phyloP scores from a whole-genome alignment of 129 eudicot genomes.

The Calendula officinalis region DNA sequence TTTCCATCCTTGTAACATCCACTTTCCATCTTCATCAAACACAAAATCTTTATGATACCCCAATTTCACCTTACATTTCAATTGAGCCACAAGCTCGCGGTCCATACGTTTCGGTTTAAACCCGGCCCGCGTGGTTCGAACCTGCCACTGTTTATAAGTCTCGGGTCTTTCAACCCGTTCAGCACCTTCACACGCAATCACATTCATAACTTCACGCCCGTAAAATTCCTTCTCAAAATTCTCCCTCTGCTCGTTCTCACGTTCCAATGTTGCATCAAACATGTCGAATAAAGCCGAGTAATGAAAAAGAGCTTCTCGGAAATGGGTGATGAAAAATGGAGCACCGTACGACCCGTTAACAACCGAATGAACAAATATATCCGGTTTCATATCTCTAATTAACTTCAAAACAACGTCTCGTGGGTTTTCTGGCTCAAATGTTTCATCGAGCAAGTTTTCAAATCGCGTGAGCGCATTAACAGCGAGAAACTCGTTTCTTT shows the following conservation, averaged over 20 bases:
- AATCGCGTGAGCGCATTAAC: constrained; percentile 53
- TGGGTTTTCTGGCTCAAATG: constrained; percentile 44
- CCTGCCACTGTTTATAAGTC: constrained; percentile 74
- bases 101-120: constrained; percentile 44
- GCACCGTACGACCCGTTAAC: constrained; percentile 56
- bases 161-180: constrained; percentile 72
- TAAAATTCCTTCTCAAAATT: constrained; percentile 49
- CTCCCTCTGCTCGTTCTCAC: constrained; percentile 43
- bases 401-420: constrained; percentile 59
- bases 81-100: constrained; percentile 35
- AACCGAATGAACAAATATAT: constrained; percentile 48
- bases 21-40: constrained; percentile 57
- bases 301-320: constrained; percentile 63
- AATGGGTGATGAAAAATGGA: constrained; percentile 66
- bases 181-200: constrained; percentile 68
- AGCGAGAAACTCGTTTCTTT: constrained; percentile 53
- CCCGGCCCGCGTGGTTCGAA: constrained; percentile 56
- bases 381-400: constrained; percentile 57
- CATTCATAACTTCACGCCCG: constrained; percentile 61
- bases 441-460: constrained; percentile 59
- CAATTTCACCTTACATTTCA: constrained; percentile 41
- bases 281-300: constrained; percentile 65
- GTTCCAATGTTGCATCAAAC: constrained; percentile 55
- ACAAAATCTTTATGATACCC: constrained; percentile 63
- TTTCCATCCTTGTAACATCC: constrained; percentile 90